phyloP scores from a whole-genome alignment of 345 rosid species.

The Angophora floribunda region DNA sequence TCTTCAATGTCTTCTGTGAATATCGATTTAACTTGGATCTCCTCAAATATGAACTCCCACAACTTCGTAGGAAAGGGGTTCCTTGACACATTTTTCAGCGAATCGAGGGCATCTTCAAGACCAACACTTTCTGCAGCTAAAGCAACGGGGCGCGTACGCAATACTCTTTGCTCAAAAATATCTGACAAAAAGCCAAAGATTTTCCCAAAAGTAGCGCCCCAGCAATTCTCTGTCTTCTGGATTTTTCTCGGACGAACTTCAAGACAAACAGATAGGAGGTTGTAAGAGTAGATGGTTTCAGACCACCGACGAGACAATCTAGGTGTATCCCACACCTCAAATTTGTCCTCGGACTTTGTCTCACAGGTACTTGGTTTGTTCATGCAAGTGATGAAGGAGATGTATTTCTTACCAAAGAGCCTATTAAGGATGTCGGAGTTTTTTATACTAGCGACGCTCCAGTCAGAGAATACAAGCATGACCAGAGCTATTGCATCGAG shows the following conservation, averaged over 20 bases:
- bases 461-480: too few relatives aligned
- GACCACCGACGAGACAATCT: conserved; percentile 36
- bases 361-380: too few relatives aligned
- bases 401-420: too few relatives aligned
- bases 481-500: too few relatives aligned
- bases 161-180: too few relatives aligned
- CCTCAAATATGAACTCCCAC: conserved; percentile 34
- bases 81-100: background rate
- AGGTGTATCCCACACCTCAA: conserved; percentile 10
- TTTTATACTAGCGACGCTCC: too few relatives aligned
- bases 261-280: conserved; percentile 38
- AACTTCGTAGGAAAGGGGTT: conserved; percentile 11
- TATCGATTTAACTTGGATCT: conserved; percentile 18
- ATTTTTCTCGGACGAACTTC: conserved; percentile 6
- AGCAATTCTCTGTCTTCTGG: conserved; percentile 4
- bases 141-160: too few relatives aligned
- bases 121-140: background rate
- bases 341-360: background rate
- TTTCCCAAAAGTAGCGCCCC: background rate
- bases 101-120: background rate
- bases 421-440: too few relatives aligned
- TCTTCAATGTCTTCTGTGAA: conserved; percentile 18
- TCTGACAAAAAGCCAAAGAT: background rate
- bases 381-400: too few relatives aligned
- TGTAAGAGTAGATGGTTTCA: conserved; percentile 27